Percentiles rank a stretch among this genome's conserved stretches.
phyloP scores from a whole-genome alignment of 2,329 filamentous ascomycete genomes.

The Chaetomium strumarium region DNA sequence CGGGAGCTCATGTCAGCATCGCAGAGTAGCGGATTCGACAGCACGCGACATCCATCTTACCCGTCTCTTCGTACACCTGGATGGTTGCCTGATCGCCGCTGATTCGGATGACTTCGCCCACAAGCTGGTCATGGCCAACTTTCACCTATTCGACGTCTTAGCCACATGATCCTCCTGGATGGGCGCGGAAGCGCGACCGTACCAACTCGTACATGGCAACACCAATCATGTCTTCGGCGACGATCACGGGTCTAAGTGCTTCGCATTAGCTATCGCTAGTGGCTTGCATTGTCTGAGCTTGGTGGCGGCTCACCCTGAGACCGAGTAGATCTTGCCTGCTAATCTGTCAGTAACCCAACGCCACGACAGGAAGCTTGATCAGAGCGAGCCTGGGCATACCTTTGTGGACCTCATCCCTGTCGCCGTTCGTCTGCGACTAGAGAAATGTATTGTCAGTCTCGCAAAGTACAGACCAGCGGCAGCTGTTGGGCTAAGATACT shows the following conservation, averaged over 20 bases:
- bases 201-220: constrained; percentile 99
- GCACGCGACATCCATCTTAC: constrained; percentile 43
- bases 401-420: constrained; percentile 34
- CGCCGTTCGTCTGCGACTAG: constrained; percentile 27
- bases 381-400: constrained; percentile 32
- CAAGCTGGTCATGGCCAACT: constrained; percentile 82
- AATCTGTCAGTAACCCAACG: constrained; percentile 22
- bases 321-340: constrained; percentile 56
- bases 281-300: constrained; percentile 11
- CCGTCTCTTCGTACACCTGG: constrained; percentile 98
- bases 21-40: neutral
- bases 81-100: constrained; percentile 93
- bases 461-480: neutral
- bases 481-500: constrained; percentile 1
- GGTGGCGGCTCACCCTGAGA: constrained; percentile 50
- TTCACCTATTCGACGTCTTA: constrained; percentile 55
- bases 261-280: constrained; percentile 29
- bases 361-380: neutral
- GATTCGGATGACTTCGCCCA: constrained; percentile 98
- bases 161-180: constrained; percentile 4
- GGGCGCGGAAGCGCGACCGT: constrained; percentile 31
- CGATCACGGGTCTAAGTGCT: constrained; percentile 69
- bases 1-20: constrained; percentile 8
- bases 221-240: constrained; percentile 97
- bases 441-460: neutral